Evolutionary conservation across 2,329 filamentous ascomycete genomes (phyloP).

Genomic region (Colletotrichum melonis): DNA sequence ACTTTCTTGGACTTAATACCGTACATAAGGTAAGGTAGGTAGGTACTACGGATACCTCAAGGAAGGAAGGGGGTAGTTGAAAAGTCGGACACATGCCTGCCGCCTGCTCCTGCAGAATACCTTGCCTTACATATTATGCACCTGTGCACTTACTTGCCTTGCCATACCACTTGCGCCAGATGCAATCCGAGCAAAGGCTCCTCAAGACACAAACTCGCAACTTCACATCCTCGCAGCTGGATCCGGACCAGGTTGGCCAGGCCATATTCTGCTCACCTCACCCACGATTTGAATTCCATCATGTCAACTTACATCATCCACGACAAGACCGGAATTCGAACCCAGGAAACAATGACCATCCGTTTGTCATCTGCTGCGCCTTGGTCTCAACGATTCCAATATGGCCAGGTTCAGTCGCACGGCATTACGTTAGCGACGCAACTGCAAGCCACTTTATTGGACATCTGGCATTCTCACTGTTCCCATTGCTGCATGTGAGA

Average conservation of each 20-base stretch:
- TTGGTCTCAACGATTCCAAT: neutral
- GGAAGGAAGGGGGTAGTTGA: neutral
- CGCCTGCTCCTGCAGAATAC: neutral
- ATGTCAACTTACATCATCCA: neutral
- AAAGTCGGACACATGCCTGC: neutral
- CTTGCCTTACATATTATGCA: neutral
- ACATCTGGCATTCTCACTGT: constrained; percentile 9
- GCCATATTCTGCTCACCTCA: constrained; percentile 16
- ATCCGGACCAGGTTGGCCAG: constrained; percentile 9
- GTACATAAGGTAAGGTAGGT: neutral
- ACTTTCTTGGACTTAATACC: neutral
- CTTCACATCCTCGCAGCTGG: neutral
- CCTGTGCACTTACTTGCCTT: constrained; percentile 3
- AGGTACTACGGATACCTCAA: neutral
- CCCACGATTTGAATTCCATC: constrained; percentile 5
- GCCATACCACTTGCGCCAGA: constrained; percentile 15
- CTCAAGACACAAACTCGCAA: neutral
- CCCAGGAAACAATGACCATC: neutral
- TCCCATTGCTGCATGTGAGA: constrained; percentile 31
- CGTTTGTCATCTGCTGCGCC: neutral
- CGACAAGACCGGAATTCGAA: neutral
- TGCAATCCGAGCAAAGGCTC: constrained; percentile 12
- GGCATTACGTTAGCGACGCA: constrained; percentile 23
- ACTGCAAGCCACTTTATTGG: constrained; percentile 28
- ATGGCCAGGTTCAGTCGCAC: constrained; percentile 20